Base-by-base conservation (phyloP, 768 basidiomycete species). In the Lentinula sp. region DNA sequence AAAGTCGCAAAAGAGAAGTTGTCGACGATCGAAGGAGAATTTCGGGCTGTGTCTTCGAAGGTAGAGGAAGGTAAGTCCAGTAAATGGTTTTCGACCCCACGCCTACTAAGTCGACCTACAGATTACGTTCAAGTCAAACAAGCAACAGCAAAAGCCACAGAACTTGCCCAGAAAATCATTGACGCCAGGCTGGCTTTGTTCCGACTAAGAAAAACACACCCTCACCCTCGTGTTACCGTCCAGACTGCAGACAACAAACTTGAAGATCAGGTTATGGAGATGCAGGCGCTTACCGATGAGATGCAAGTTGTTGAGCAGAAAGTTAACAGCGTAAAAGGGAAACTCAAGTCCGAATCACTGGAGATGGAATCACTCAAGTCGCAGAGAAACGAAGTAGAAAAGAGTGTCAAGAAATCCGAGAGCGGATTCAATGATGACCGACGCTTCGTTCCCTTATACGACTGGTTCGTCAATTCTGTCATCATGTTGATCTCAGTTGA, bases 181-280 rank as follows among this genome's bases (percentile, higher is more conserved):
- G 92, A 95, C 68, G 85, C 92, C 39, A 87, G 90, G 39, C 81
- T 94, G 4, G 83, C 88, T 1, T 79, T 95, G 41, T 87, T 88
- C 6, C 84, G 93, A 1, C 84, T 95, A 16, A 85, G 91, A 18
- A 88, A 93, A 65, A 83, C 87, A 2, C 85, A 95, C 66, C 90
- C 91, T 0, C 82, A 86, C 18, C 88, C 93, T 49, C 84, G 93
- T 9, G 74, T 95, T 37, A 96, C 94, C 0, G 81, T 92, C 37
- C 72, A 85, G 2, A 77, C 86, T 50, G 94, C 94, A 0, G 85
- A 86, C 52, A 79, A 87, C 63, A 84, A 86, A 57, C 83, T 93
- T 2, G 85, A 86, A 9, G 81, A 81, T 10, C 93, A 95, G 65
- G 84, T 90, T n/a, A 79, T 76, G 8, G 84, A 91, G 69, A 91